These are phyloP conservation scores for Aspergillus ustus DNA, from an alignment of 2,329 filamentous ascomycete species.

Conservation along the genomic window DNA sequence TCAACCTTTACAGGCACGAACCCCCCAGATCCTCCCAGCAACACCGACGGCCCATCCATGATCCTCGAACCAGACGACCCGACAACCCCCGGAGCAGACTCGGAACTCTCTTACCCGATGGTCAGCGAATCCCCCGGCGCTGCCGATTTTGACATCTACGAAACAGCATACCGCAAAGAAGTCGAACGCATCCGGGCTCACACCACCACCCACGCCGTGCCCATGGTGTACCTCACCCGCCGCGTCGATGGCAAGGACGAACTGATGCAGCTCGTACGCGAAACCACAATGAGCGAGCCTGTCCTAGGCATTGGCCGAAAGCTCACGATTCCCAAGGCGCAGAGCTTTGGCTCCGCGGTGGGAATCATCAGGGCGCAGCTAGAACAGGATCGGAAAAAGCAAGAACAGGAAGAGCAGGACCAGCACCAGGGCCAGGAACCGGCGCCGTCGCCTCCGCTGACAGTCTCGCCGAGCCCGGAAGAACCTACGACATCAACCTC, in stretches of 20 bases:
- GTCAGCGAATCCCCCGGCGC: slow-evolving; percentile 85
- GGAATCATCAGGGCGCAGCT: slow-evolving; percentile 25
- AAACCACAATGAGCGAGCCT: slow-evolving; percentile 25
- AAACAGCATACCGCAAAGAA: slow-evolving; percentile 83
- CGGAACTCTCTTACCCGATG: slow-evolving; percentile 40
- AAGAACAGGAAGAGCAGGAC: neutral
- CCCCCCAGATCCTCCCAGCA: slow-evolving; percentile 16
- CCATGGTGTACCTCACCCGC: slow-evolving; percentile 63
- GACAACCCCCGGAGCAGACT: slow-evolving; percentile 37
- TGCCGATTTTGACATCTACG: slow-evolving; percentile 86
- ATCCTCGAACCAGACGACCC: slow-evolving; percentile 39
- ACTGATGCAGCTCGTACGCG: slow-evolving; percentile 38
- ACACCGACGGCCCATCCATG: slow-evolving; percentile 19
- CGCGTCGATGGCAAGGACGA: slow-evolving; percentile 52
- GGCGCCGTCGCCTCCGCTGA: neutral
- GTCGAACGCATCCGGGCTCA: slow-evolving; percentile 69
- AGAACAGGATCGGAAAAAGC: slow-evolving; percentile 19
- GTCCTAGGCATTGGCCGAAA: slow-evolving; percentile 18
- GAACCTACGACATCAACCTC: slow-evolving; percentile 1
- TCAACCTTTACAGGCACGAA: slow-evolving; percentile 47
- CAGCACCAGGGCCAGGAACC: neutral
- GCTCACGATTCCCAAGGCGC: slow-evolving; percentile 13
- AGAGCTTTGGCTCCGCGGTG: slow-evolving; percentile 21
- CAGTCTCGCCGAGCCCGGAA: neutral
- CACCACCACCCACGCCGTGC: slow-evolving; percentile 44